Evolutionary conservation across 1,139 yeast genomes (phyloP), one percentile per base, ranked within the genome.

Genomic region (Debaryomyces robertsiae): DNA sequence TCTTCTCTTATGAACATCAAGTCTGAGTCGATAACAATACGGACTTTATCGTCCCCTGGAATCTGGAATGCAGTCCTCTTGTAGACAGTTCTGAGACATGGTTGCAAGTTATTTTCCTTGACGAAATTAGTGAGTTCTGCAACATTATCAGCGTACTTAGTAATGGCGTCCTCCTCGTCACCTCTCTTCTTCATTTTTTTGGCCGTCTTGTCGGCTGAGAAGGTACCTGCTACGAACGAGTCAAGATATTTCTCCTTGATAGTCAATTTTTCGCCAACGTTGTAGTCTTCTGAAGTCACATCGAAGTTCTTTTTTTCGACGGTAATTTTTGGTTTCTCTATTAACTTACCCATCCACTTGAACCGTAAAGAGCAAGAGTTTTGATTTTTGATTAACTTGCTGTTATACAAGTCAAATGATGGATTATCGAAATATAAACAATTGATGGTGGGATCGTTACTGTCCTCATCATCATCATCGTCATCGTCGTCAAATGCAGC

Each of bases 31-130:
- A 93, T 85, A 29, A 89, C 83, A 45, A 91, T 82, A 60, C 97
- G 81, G 36, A 91, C 84, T 55, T 90, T 79, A 60, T 90, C 95
- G 60, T 93, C 98, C 46, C 98, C 98, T 1, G 98, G 98, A 52
- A 93, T 91, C 69, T 93, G 97, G 73, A 93, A 93, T 1, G 98
- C 98, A 11, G 96, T 88, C 63, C 98, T 79, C 33, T 89, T 87
- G 65, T 88, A 90, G 33, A 84, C 79, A 4, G 96, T 80, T 67
- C 98, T 82, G 60, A 93, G 67, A 30, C 88, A 81, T 11, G 98
- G 98, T 63, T 88, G 86, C 48, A 93, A 73, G 45, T 81, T 75
- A 52, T 81, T 75, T 41, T 82, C 81, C 33, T 67, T 62, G 46
- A 93, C 82, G 56, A 84, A 87, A 9, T 71, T 61, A 55, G 82